Percentiles rank a stretch among this genome's conserved stretches.
Evolutionary conservation across 2,329 filamentous ascomycete species (phyloP).

Genomic region (Xylariomycetidae sp.): DNA sequence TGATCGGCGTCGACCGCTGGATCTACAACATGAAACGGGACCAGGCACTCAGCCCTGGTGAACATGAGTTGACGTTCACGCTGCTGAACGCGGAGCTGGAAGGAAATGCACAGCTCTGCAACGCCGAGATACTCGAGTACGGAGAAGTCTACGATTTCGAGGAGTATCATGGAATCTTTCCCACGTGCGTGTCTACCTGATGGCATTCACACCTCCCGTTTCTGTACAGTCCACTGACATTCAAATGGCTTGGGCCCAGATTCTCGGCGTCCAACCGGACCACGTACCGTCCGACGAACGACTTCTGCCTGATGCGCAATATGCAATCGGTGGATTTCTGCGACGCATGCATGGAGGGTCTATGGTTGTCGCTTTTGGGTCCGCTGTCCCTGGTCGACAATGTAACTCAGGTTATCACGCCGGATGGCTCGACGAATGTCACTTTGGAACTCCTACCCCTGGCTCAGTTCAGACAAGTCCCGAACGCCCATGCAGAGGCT

Average conservation of each 20-base stretch:
- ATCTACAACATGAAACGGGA: slow-evolving; percentile 26
- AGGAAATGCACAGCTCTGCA: slow-evolving; percentile 26
- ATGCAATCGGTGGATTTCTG: slow-evolving; percentile 25
- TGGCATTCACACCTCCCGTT: too few species aligned
- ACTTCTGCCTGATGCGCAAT: slow-evolving; percentile 23
- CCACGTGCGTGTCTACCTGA: slow-evolving; percentile 17
- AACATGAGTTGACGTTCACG: slow-evolving; percentile 20
- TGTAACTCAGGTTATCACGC: slow-evolving; percentile 15
- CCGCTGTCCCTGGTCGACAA: slow-evolving; percentile 22
- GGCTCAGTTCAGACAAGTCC: slow-evolving; percentile 20
- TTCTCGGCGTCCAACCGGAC: slow-evolving; percentile 21
- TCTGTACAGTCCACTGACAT: too few species aligned
- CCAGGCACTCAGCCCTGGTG: slow-evolving; percentile 16
- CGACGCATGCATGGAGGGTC: slow-evolving; percentile 24
- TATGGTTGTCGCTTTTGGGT: slow-evolving; percentile 24
- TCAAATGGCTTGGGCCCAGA: slow-evolving; percentile 11
- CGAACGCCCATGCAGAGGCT: slow-evolving; percentile 17
- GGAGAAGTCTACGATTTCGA: slow-evolving; percentile 8
- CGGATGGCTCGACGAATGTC: slow-evolving; percentile 17
- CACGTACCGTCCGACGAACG: slow-evolving; percentile 26
- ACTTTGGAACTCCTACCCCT: slow-evolving; percentile 22
- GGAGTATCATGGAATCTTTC: slow-evolving; percentile 24
- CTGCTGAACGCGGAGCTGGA: slow-evolving; percentile 21
- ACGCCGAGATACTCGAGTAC: slow-evolving; percentile 25
- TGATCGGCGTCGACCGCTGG: slow-evolving; percentile 23